Evolutionary conservation across 129 eudicot genomes (phyloP).

Genomic region (Centaurea solstitialis): DNA sequence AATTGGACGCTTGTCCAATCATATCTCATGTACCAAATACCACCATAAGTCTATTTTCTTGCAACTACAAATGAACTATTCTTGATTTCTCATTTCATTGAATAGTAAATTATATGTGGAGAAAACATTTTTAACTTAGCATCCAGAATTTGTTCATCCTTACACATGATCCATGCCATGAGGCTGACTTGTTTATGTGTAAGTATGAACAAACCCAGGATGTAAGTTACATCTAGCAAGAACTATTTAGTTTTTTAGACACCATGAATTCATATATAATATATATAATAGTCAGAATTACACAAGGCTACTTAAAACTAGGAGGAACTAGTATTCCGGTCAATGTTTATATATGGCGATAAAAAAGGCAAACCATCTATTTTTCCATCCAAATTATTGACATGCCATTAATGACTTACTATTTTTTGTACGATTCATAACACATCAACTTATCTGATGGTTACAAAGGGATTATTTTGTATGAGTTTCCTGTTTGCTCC

Average conservation of each 20-base stretch:
- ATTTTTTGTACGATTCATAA: not conserved
- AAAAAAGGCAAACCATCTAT: not conserved
- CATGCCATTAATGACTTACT: not conserved
- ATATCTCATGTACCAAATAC: not conserved
- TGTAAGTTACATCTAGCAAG: not conserved
- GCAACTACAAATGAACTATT: not conserved
- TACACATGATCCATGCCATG: not conserved
- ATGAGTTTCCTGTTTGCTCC: too few relatives aligned
- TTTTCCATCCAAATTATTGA: not conserved
- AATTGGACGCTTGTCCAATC: not conserved
- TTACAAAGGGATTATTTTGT: not conserved
- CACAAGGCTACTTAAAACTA: not conserved
- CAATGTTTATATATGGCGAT: not conserved
- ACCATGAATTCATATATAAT: not conserved
- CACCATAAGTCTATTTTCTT: not conserved
- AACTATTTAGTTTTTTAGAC: not conserved
- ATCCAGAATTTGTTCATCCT: not conserved
- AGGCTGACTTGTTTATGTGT: not conserved
- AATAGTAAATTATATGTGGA: not conserved
- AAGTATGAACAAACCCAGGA: constrained; percentile 3
- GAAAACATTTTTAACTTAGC: not conserved
- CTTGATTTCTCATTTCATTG: not conserved
- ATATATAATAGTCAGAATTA: not conserved
- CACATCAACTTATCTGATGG: not conserved
- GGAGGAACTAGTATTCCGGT: constrained; percentile 5